Evolutionary conservation across 2,329 filamentous ascomycete genomes (phyloP), one percentile per base, ranked within the genome.

Genomic region (Cladobotryum mycophilum): DNA sequence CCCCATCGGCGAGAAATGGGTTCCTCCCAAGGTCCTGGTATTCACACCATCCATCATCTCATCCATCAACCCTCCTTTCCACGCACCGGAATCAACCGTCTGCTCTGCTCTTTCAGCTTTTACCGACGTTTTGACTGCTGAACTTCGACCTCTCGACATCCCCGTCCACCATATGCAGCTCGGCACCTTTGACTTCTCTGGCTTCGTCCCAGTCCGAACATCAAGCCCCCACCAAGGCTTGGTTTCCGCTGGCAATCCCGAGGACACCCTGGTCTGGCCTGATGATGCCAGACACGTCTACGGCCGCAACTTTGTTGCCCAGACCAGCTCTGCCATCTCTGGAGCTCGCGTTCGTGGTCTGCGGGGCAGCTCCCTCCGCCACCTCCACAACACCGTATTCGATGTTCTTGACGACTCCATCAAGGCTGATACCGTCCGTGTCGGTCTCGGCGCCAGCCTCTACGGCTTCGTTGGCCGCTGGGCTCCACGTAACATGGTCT

Each of bases 131-230:
- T 76, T 97, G 11, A 79, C 86, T 13, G 83, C 84, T 49, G 93
- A 97, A 72, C 79, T 96, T 38, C 76, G 79, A 4, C 83, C 88
- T 4, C 76, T 93, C 35, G 80, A 78, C 47, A 86, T 96, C 48
- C 81, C 86, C 37, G 87, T 96, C 17, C 86, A 87, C 2, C 89
- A 96, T 64, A 78, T 99, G 65, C 89, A 92, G 68, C 82, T 97
- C 2, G 93, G 93, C 52, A 91, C 89, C 18, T 89, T 99, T 65
- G 92, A 97, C 68, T 84, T 92, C 60, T 82, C 83, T 6, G 76
- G 84, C 55, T 83, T 85, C 68, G 76, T 76, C 2, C 78, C 77
- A 25, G 60, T 69, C 53, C 68, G 61, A 60, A 45, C 52, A 15
- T 60, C 55, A 60, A 60, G 55, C 60, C 44, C 51, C 57, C 60